These are phyloP conservation scores for Macrophomina tecta DNA, from an alignment of 2,329 filamentous ascomycete species.

Conservation along the genomic window DNA sequence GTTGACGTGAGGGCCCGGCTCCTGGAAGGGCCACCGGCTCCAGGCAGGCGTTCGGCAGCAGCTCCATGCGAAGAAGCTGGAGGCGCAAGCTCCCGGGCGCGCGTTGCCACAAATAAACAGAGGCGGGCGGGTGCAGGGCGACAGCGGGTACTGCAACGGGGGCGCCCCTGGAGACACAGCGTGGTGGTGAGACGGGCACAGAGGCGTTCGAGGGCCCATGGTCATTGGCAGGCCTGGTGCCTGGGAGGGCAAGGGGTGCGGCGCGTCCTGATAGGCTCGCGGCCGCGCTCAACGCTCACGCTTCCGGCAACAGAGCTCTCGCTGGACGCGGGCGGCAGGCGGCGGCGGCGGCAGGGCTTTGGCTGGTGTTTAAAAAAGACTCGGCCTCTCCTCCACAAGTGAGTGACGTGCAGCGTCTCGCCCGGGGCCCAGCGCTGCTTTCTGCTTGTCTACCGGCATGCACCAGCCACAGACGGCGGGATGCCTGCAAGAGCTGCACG, in stretches of 20 bases:
- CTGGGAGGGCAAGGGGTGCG: conserved; percentile 17
- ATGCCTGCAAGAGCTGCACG: conserved; percentile 21
- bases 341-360: conserved; percentile 4
- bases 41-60: neutral
- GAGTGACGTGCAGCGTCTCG: neutral
- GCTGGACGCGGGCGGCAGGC: conserved; percentile 12
- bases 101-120: neutral
- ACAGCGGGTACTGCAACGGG: neutral
- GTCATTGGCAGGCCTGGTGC: neutral
- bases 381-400: neutral
- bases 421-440: neutral
- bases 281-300: conserved; percentile 1
- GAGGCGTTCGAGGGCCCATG: neutral
- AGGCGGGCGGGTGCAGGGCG: neutral
- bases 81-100: neutral
- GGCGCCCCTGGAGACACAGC: neutral
- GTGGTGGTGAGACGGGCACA: conserved; percentile 2
- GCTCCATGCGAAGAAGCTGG: neutral
- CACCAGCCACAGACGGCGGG: conserved; percentile 17
- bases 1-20: neutral
- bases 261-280: conserved; percentile 26
- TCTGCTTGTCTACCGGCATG: neutral
- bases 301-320: conserved; percentile 3
- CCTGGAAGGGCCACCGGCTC: conserved; percentile 3
- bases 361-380: conserved; percentile 22